A percentile compares a stretch with the other conserved stretches of the same genome.
Evolutionary conservation across 106 monocot genomes (phyloP).

Genomic region (Vanilla planifolia): DNA sequence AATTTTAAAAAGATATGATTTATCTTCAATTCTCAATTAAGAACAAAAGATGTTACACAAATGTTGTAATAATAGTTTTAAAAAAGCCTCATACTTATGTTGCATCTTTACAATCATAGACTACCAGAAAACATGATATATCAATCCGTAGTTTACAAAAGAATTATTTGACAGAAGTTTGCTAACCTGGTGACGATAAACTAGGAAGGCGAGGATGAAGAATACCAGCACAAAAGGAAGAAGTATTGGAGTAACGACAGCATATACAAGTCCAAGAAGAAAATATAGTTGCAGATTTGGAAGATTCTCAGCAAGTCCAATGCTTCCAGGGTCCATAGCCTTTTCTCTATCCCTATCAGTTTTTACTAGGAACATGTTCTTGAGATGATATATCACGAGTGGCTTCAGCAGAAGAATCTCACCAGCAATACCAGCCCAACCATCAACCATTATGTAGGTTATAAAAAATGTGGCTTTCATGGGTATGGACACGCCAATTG

Average conservation of each 20-base stretch:
- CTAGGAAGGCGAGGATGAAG: constrained; percentile 79
- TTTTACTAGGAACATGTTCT: constrained; percentile 85
- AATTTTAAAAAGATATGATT: too few species aligned
- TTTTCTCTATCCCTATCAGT: constrained; percentile 83
- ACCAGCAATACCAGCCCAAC: constrained; percentile 79
- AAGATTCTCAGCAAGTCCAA: constrained; percentile 50
- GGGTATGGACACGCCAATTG: constrained; percentile 83
- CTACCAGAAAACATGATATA: too few species aligned
- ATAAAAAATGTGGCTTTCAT: constrained; percentile 99
- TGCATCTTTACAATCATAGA: too few species aligned
- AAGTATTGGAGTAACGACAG: constrained; percentile 67
- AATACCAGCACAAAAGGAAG: constrained; percentile 77
- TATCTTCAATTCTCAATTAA: background rate
- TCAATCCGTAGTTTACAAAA: background rate
- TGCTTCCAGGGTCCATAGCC: constrained; percentile 74
- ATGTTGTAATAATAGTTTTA: background rate
- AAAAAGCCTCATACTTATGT: background rate
- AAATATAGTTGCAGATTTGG: constrained; percentile 74
- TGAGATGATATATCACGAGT: constrained; percentile 72
- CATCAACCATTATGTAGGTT: constrained; percentile 94
- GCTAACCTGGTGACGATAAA: constrained; percentile 86
- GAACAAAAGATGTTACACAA: background rate
- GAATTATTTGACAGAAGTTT: background rate
- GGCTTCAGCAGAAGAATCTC: constrained; percentile 41
- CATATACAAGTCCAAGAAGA: constrained; percentile 85